These are phyloP conservation scores for Yarrowia sp. DNA, from an alignment of 805 yeast genomes.

Conservation along the genomic window DNA sequence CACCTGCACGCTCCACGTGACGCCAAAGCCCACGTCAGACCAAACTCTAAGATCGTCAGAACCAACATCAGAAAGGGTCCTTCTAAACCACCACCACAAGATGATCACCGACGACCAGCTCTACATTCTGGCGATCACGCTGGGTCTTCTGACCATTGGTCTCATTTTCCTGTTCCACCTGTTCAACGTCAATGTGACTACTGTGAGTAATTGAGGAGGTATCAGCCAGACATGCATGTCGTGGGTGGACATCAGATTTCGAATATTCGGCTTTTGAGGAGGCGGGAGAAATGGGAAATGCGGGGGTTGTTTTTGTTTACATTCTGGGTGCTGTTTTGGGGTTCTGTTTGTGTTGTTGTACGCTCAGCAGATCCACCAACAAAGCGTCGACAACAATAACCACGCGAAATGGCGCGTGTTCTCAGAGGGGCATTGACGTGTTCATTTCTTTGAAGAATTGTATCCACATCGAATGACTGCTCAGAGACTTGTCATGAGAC, in stretches of 20 bases:
- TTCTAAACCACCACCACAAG: constrained; percentile 9
- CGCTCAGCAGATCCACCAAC: no score
- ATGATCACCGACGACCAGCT: constrained; percentile 87
- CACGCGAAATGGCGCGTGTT: no score
- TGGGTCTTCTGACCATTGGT: constrained; percentile 70
- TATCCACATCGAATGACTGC: no score
- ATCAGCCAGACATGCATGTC: not conserved
- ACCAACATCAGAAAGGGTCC: not conserved
- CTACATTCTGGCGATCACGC: constrained; percentile 65
- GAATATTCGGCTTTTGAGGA: not conserved
- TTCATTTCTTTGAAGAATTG: no score
- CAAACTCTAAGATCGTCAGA: constrained; percentile 3
- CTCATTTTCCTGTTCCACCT: constrained; percentile 73
- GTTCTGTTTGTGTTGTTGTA: no score
- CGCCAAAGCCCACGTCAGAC: constrained; percentile 20
- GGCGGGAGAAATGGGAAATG: not conserved
- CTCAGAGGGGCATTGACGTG: no score
- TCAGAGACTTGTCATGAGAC: no score
- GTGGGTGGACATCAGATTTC: not conserved
- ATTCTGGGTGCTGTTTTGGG: no score
- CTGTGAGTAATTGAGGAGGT: constrained; percentile 12
- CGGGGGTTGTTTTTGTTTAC: no score
- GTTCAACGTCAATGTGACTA: constrained; percentile 23
- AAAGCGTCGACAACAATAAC: no score
- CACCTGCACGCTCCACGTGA: constrained; percentile 26